A percentile compares a stretch with the other conserved stretches of the same genome.
These are phyloP conservation scores for Gonapodya prolifera DNA, from an alignment of 192 early-diverging fungal genomes.

Conservation along the genomic window DNA sequence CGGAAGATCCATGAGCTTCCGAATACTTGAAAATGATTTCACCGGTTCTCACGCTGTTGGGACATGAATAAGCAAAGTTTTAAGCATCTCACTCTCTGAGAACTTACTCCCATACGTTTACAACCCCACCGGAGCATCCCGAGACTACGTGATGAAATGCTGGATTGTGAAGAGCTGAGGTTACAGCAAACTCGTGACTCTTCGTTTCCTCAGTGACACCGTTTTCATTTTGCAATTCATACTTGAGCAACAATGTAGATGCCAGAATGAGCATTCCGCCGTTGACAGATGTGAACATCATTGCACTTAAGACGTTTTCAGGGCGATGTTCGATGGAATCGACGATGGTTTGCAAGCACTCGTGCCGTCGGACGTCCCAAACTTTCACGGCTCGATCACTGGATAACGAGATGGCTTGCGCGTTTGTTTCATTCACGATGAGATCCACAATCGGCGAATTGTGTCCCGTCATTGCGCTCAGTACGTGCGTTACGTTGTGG, in stretches of 20 bases:
- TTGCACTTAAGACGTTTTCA: conserved; percentile 23
- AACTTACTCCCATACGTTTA: conserved; percentile 36
- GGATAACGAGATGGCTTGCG: conserved; percentile 31
- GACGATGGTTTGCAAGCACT: conserved; percentile 32
- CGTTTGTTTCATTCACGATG: conserved; percentile 22
- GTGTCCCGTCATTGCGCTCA: conserved; percentile 31
- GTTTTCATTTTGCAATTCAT: conserved; percentile 19
- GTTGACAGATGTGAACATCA: conserved; percentile 19
- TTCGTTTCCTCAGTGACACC: conserved; percentile 1
- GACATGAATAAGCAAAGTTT: background rate
- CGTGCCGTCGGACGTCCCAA: conserved; percentile 42
- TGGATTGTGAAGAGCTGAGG: conserved; percentile 28
- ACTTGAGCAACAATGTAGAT: conserved; percentile 15
- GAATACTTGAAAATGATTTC: conserved; percentile 30
- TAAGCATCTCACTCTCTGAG: background rate
- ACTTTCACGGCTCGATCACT: conserved; percentile 30
- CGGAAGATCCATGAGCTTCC: conserved; percentile 26
- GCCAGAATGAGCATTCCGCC: conserved; percentile 20
- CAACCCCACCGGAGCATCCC: conserved; percentile 27
- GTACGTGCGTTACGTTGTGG: conserved; percentile 26
- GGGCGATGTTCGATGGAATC: conserved; percentile 13
- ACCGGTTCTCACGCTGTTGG: conserved; percentile 29
- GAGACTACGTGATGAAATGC: conserved; percentile 30
- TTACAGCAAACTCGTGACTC: conserved; percentile 30
- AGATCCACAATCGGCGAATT: conserved; percentile 28